Percentiles rank a stretch among this genome's conserved stretches.
phyloP scores from a whole-genome alignment of 2,329 filamentous ascomycete species.

The Trichoderma sp. region DNA sequence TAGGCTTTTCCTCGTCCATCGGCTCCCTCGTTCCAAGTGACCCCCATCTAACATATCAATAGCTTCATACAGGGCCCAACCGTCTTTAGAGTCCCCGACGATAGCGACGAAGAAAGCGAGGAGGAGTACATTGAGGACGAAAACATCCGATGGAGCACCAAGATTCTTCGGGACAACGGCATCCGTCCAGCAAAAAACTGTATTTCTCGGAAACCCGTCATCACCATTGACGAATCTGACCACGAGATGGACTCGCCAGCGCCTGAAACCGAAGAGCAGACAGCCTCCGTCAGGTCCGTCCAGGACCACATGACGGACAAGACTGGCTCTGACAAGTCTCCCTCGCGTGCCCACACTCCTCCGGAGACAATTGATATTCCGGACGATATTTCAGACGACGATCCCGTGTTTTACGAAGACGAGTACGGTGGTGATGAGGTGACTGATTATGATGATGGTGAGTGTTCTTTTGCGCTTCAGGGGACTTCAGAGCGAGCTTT shows the following conservation, averaged over 20 bases:
- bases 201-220: background rate
- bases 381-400: constrained; percentile 25
- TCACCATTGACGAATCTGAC: constrained; percentile 33
- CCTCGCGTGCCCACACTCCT: constrained; percentile 18
- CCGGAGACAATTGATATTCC: constrained; percentile 8
- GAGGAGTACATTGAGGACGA: constrained; percentile 34
- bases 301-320: constrained; percentile 3
- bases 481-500: too few relatives aligned
- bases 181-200: constrained; percentile 34
- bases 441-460: constrained; percentile 17
- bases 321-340: background rate
- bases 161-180: constrained; percentile 37
- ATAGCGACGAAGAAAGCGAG: constrained; percentile 40
- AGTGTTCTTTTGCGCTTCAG: background rate
- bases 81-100: constrained; percentile 49
- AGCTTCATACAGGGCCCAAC: constrained; percentile 37
- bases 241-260: constrained; percentile 28
- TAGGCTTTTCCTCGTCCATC: constrained; percentile 25
- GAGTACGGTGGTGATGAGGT: constrained; percentile 13
- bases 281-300: background rate
- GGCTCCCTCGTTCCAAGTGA: background rate
- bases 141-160: constrained; percentile 34
- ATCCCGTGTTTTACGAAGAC: constrained; percentile 19
- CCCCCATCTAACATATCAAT: constrained; percentile 30
- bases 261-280: constrained; percentile 5